phyloP scores from a whole-genome alignment of 805 yeast species.

The Lipomyces yamadae region DNA sequence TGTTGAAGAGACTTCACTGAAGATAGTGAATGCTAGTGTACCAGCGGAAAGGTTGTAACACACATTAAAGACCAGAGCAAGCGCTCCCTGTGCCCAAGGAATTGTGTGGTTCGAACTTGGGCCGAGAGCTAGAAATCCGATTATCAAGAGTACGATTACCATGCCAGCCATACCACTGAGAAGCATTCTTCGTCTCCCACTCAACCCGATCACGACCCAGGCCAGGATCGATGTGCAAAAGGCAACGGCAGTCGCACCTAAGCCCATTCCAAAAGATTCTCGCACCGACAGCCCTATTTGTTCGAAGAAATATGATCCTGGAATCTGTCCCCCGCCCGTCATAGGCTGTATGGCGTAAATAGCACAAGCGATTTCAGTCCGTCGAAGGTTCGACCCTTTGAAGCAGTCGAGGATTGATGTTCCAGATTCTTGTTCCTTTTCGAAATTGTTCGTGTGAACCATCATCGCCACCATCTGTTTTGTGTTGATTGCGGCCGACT shows the following conservation, averaged over 20 bases:
- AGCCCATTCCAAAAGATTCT: slow-evolving; percentile 12
- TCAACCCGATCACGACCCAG: slow-evolving; percentile 16
- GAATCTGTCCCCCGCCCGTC: slow-evolving; percentile 23
- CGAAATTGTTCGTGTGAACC: slow-evolving; percentile 21
- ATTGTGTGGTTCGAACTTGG: slow-evolving; percentile 31
- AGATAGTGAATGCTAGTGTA: slow-evolving; percentile 52
- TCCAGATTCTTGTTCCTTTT: slow-evolving; percentile 12
- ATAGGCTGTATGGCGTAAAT: slow-evolving; percentile 40
- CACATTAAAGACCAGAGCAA: slow-evolving; percentile 55
- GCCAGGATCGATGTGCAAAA: slow-evolving; percentile 14
- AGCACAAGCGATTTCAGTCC: slow-evolving; percentile 44
- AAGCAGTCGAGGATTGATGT: slow-evolving; percentile 18
- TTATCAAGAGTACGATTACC: slow-evolving; percentile 23
- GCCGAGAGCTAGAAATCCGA: slow-evolving; percentile 34
- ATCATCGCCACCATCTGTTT: slow-evolving; percentile 26
- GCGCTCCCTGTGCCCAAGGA: slow-evolving; percentile 47
- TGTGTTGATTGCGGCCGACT: slow-evolving; percentile 2
- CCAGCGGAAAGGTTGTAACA: slow-evolving; percentile 54
- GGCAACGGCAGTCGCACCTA: slow-evolving; percentile 19
- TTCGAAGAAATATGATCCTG: slow-evolving; percentile 55
- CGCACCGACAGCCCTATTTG: slow-evolving; percentile 43
- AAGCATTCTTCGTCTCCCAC: slow-evolving; percentile 34
- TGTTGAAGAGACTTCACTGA: slow-evolving; percentile 52
- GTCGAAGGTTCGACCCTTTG: slow-evolving; percentile 30
- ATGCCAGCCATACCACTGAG: slow-evolving; percentile 26